Base-by-base conservation (phyloP, 1,139 yeast species). In the Blastobotrys raffinosifermentans region DNA sequence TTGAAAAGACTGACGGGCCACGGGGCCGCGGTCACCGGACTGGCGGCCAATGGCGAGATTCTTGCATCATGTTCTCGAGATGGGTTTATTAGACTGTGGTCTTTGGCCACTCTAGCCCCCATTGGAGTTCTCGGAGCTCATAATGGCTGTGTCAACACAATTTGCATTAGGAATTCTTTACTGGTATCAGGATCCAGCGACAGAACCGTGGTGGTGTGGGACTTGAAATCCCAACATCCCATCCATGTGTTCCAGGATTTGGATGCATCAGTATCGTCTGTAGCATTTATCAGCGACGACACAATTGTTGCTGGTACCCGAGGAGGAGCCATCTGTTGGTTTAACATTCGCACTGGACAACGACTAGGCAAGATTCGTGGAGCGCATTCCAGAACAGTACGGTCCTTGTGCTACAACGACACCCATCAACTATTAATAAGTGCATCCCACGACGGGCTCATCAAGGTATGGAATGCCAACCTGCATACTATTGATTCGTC, bases 51-150 rank as follows among this genome's bases (percentile, higher is more conserved):
- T n/a, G 16, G 35, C 17, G 30, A 35, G 19, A 19, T 35, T 6
- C 25, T 40, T 6, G 11, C 11, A 0, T 80, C 95, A 4, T 89
- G 86, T 2, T 87, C 97, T 3, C 91, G 91, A 60, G 99, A 91
- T 58, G 86, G 94, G n/a, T 80, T 96, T 1, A 70, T 89, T 10
- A 80, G 82, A 52, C 73, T 93, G 4, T 91, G 99, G 99, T 94
- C 89, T 17, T 15, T 35, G 14, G 29, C 14, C 11, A 34, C 41
- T 10, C 17, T 26, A n/a, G 19, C 26, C 8, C 32, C 26, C 18
- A 27, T 32, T n/a, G 29, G 32, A n/a, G 3, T 20, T 15, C 14
- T 40, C 9, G 9, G 26, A 2, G 37, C 39, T 3, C 44, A 40
- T 22, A 4, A 13, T 3, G 31, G 36, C 25, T 41, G 39, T 8